Percentiles rank a stretch among this genome's conserved stretches.
phyloP scores from a whole-genome alignment of 208 protist species.

The Zelonia costaricensis region DNA sequence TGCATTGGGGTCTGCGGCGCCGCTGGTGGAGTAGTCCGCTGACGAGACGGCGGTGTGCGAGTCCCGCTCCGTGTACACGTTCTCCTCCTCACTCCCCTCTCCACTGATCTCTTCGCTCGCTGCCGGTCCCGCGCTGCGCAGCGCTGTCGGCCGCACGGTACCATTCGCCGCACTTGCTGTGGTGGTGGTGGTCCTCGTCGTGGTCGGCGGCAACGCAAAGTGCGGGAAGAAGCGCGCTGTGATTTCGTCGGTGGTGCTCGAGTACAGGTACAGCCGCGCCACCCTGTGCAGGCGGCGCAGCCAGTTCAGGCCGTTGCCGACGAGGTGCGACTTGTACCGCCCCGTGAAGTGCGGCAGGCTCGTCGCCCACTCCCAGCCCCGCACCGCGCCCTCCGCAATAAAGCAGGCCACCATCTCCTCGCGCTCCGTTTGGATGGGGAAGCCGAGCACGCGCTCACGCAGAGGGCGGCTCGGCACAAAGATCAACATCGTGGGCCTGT shows the following conservation, averaged over 20 bases:
- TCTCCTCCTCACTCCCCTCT: too few relatives aligned
- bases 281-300: conserved; percentile 22
- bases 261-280: conserved; percentile 32
- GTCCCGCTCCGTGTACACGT: too few relatives aligned
- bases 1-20: too few relatives aligned
- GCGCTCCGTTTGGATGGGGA: conserved; percentile 22
- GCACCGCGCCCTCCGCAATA: conserved; percentile 45
- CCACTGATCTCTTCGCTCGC: too few relatives aligned
- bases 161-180: neutral
- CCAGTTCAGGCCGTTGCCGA: conserved; percentile 21
- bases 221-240: conserved; percentile 40
- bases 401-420: conserved; percentile 38
- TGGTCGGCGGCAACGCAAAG: conserved; percentile 43
- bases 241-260: conserved; percentile 17
- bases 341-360: conserved; percentile 17
- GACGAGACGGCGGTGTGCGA: too few relatives aligned
- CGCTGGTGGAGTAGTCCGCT: too few relatives aligned
- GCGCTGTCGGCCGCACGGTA: neutral
- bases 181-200: conserved; percentile 34
- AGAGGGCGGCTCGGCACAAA: conserved; percentile 17
- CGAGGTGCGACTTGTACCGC: conserved; percentile 31
- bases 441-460: conserved; percentile 24
- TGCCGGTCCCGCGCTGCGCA: too few relatives aligned
- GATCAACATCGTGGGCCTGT: neutral
- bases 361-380: conserved; percentile 30